Base-by-base conservation (phyloP, 768 basidiomycete genomes). In the Pulveroboletus sp. region DNA sequence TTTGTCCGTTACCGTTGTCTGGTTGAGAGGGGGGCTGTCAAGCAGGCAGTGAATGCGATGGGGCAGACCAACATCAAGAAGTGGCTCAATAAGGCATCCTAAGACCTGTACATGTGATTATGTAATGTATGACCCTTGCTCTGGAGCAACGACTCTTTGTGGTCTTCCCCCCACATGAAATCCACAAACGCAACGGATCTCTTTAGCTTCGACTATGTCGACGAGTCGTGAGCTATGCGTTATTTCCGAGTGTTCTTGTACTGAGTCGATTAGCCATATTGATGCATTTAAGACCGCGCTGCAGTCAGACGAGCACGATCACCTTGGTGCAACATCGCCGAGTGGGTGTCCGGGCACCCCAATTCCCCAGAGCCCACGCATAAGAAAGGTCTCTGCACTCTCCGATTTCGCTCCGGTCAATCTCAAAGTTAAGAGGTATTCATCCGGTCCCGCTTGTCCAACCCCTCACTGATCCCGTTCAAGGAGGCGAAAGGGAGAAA, bases 401-500 rank as follows among this genome's bases (percentile, higher is more conserved):
- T 87, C 84, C 2, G 92, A 94, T 64, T 93, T 91, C 57, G 90
- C 94, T 6, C 97, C 95, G 0, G 82, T 97, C 21, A 90, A 97
- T 63, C 69, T 91, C 56, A 85, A 76, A 62, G 84, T 97, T 17
- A 85, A 81, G 65, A 82, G 79, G 90, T 90, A 56, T 31, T 34
- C 31, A 21, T 32, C 20, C 34, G 40, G 20, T 50, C 36, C 10
- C 17, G 33, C 5, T 8, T 37, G 17, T 45, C 10, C 23, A 24
- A 35, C 23, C 2, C 31, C n/a, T 24, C 8, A 36, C 38, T 60
- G 19, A 62, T 35, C 33, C 17, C 34, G 40, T n/a, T 23, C 32
- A 52, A 72, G 71, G 53, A 72, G 73, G 42, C 68, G 72, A 43
- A 74, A 63, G 47, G 60, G 71, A 5, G 61, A 62, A 20, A 51